Base-by-base conservation (phyloP, 192 early-diverging fungal genomes). In the Coemansia sp. region DNA sequence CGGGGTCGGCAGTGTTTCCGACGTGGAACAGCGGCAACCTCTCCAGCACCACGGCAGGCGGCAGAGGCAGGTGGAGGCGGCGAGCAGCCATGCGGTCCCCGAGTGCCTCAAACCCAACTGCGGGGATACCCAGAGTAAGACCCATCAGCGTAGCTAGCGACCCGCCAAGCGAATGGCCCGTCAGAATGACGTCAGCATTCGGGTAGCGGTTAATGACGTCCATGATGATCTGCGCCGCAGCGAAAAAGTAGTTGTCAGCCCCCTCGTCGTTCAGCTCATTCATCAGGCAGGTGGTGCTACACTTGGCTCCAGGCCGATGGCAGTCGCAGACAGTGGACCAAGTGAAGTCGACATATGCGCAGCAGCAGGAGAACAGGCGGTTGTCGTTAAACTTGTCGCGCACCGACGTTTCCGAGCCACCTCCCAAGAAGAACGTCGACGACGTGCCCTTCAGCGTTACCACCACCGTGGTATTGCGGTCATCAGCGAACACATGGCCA, bases 321-420 rank as follows among this genome's bases (percentile, higher is more conserved):
- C 97, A 98, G 69, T 87, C 87, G 74, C 97, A 98, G 3, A 98
- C 91, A 0, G 90, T 78, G 3, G 72, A 77, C 97, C 97, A 98
- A 0, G 83, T 84, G 37, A 88, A 88, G 53, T 89, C 88, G 10
- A 90, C 91, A 42, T 89, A 88, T 8, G 89, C 97, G 80, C 97
- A 98, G 79, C 97, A 98, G 82, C 97, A 98, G 2, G 94, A 95
- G 69, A 97, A 98, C 67, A 98, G 87, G 11, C 92, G 84, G 74
- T 98, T 98, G 82, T 98, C 95, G 79, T 94, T 94, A 48, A 80
- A 79, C 73, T 92, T 93, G 80, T 94, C 93, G 27, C 86, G 85
- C 4, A 84, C 79, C 7, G 87, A 85, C 6, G 93, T 94, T 9
- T 88, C 87, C 0, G 90, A 89, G n/a, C 84, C 88, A 29, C 87